phyloP scores from a whole-genome alignment of 1,284 basidiomycete genomes.

The Irpex rosettiformis region DNA sequence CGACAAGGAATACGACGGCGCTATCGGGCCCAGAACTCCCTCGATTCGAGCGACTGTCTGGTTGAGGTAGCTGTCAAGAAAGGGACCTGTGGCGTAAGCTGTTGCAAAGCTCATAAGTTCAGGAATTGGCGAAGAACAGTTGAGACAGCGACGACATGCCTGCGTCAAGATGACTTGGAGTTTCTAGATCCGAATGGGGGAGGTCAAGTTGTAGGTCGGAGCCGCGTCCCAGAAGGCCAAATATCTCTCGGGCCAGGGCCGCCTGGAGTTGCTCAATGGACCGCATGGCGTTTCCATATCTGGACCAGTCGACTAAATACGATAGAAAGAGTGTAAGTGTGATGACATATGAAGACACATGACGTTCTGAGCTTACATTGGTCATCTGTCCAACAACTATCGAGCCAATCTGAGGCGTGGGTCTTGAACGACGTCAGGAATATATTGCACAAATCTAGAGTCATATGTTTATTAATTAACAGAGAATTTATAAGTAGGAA shows the following conservation, averaged over 20 bases:
- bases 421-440: slow-evolving; percentile 46
- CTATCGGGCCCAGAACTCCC: slow-evolving; percentile 22
- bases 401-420: slow-evolving; percentile 51
- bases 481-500: slow-evolving; percentile 14
- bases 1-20: slow-evolving; percentile 22
- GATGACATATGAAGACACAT: neutral
- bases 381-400: slow-evolving; percentile 45
- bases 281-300: slow-evolving; percentile 48
- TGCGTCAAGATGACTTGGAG: slow-evolving; percentile 47
- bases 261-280: slow-evolving; percentile 24
- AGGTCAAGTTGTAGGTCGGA: slow-evolving; percentile 24
- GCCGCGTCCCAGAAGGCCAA: slow-evolving; percentile 20
- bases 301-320: slow-evolving; percentile 52
- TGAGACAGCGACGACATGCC: slow-evolving; percentile 31
- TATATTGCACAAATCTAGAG: slow-evolving; percentile 23
- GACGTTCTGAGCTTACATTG: slow-evolving; percentile 41
- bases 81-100: slow-evolving; percentile 54
- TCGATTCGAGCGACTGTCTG: slow-evolving; percentile 37
- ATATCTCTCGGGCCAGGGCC: slow-evolving; percentile 17
- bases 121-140: slow-evolving; percentile 1
- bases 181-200: slow-evolving; percentile 45
- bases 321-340: neutral
- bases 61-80: slow-evolving; percentile 46
- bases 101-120: neutral
- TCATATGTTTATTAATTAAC: neutral